These are phyloP conservation scores for Thelephora terrestris DNA, from an alignment of 1,284 basidiomycete genomes.

Conservation along the genomic window DNA sequence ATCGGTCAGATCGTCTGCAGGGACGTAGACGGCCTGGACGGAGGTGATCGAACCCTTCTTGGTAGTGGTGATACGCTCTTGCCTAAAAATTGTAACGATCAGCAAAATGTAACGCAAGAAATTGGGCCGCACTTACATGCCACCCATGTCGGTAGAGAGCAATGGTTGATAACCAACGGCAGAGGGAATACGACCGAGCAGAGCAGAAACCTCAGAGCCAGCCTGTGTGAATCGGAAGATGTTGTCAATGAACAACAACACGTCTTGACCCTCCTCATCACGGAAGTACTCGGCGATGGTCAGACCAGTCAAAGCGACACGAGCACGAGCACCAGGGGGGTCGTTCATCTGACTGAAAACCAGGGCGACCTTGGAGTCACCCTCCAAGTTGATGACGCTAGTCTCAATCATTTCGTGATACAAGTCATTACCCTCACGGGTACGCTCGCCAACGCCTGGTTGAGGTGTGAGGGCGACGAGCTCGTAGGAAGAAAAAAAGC, in stretches of 20 bases:
- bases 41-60: constrained; percentile 99
- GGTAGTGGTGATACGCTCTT: constrained; percentile 98
- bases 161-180: constrained; percentile 99
- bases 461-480: constrained; percentile 4
- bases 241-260: constrained; percentile 99
- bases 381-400: constrained; percentile 98
- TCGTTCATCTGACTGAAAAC: constrained; percentile 99
- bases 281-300: constrained; percentile 99
- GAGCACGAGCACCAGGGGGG: constrained; percentile 99
- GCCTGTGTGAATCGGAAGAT: constrained; percentile 99
- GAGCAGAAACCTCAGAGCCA: constrained; percentile 98
- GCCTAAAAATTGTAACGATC: constrained; percentile 36
- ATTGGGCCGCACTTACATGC: constrained; percentile 63
- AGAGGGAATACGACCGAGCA: constrained; percentile 99
- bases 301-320: constrained; percentile 97
- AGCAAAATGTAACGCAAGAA: constrained; percentile 3
- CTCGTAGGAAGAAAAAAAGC: constrained; percentile 17
- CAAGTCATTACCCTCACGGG: constrained; percentile 99
- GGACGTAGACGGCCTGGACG: constrained; percentile 99
- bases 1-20: constrained; percentile 99
- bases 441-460: constrained; percentile 95
- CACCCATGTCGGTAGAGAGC: constrained; percentile 99
- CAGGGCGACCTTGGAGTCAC: constrained; percentile 98
- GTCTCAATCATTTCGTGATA: constrained; percentile 99
- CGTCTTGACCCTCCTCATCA: constrained; percentile 99